Evolutionary conservation across 257 asterid genomes (phyloP), one percentile per base, ranked within the genome.

Genomic region (Plantago ovata): DNA sequence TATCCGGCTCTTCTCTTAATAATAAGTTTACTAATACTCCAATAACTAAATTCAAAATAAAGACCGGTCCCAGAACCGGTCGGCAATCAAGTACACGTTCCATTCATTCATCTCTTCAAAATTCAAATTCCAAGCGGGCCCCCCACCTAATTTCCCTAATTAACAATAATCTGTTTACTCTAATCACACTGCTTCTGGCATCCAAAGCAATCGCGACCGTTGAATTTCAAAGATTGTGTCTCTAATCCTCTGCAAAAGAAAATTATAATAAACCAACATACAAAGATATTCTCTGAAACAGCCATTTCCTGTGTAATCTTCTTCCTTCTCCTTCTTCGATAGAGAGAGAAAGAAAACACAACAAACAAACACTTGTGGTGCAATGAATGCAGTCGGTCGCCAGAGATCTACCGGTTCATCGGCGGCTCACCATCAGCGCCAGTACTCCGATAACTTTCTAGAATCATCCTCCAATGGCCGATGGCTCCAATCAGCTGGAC

Each of bases 401-500:
- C 98, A 89, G 69, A 93, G 79, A 82, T 82, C 95, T 2, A n/a
- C 8, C 56, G 95, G 95, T 46, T 78, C 85, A 9, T 69, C 95
- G 69, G 71, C 85, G 72, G 84, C 80, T 56, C 85, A 89, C 60
- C 95, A 93, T 38, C 96, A 82, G 76, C 83, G 95, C 19, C 98
- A 89, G 68, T 72, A 75, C 75, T 93, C 97, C 56, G 97, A 86
- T 53, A 72, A 93, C 73, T 93, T 76, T 56, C 65, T 77, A 3
- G 94, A 91, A 10, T 58, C 81, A 48, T 81, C 96, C 3, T 81
- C 98, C 14, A 78, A 91, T 38, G 89, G 87, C 22, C 73, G 94
- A 59, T 91, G 98, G 97, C 82, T 89, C 58, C 98, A 92, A 69
- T 92, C 98, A 55, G 95, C 95, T 64, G 96, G 98, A 40, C 71